Evolutionary conservation across 257 asterid genomes (phyloP), one percentile per base, ranked within the genome.

Genomic region (Hygrophila difformis): DNA sequence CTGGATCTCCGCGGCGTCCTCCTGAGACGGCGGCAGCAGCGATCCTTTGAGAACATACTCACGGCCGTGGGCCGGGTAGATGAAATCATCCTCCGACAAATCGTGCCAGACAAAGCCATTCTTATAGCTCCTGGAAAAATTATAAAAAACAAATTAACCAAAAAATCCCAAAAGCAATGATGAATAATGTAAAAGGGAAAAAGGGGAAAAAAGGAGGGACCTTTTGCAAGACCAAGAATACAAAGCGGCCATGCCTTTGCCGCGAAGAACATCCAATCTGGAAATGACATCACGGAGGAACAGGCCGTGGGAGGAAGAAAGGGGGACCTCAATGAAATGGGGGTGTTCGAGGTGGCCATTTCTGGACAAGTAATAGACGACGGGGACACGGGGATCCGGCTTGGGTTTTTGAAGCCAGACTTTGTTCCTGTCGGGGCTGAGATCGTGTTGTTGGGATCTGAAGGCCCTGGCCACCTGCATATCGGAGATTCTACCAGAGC

Each of bases 91-190:
- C 33, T 81, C 93, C 44, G 80, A 57, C 40, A 81, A 69, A 60
- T 81, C 93, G 11, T 81, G 79, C 93, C 93, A 81, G 6, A 81
- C 93, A 18, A 58, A 81, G 49, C 93, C 87, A 13, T 72, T 78
- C 51, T 61, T 81, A 23, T 74, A 77, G 61, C 81, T 75, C 84
- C 93, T 81, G 72, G n/a, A 36, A 15, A 26, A 44, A 4, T 6
- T 35, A 14, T 21, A 19, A 6, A 43, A 45, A 24, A 24, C 9
- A 47, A 36, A 38, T 16, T 5, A 51, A 17, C 33, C 5, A 42
- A 31, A 41, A 16, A 2, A 15, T 7, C 19, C 45, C 19, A 1
- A 13, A 24, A 20, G 18, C 1, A 16, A 37, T 22, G 34, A 33
- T 33, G 12, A 2, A 4, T 4, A 33, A 33, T 4, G 5, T 2